Evolutionary conservation across 1,284 basidiomycete genomes (phyloP), one percentile per base, ranked within the genome.

Genomic region (Coniferiporia weirii): DNA sequence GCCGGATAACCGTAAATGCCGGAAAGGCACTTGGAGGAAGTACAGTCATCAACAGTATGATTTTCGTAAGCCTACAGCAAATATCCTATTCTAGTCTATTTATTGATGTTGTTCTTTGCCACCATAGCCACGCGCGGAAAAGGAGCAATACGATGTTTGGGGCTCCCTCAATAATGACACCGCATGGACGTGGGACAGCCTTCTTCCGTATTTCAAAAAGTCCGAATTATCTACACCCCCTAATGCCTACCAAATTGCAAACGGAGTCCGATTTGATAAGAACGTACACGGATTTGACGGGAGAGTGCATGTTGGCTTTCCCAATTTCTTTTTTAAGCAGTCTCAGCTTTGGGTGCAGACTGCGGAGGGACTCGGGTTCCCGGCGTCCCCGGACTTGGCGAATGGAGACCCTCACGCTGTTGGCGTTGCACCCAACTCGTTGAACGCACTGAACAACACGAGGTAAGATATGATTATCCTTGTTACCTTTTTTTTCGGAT

Each of bases 101-200:
- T 9, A 22, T 15, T 40, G 6, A 8, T 3, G 47, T 13, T 51
- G 19, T 34, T 13, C 15, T 27, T 9, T 15, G 38, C 3, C 8
- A 12, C 38, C 9, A 40, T 40, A 62, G 63, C 44, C 61, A 13
- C 60, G 62, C 19, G 62, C 60, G 8, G 53, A 59, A 44, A 61
- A 61, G n/a, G 48, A 63, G 36, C 62, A 63, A 34, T 63, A 63
- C 46, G 60, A 63, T 46, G 62, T 56, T 32, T 63, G 62, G 62
- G 56, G 52, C 13, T 17, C 43, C 34, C 38, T 63, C 19, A 63
- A 63, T 48, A 61, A 63, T 20, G 56, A 60, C 53, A 19, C 17
- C 8, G 4, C 35, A 12, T 64, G 63, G 63, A 50, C 49, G 2
- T 64, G 61, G 61, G 51, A 57, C 45, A 56, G 53, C 4, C 52